Base-by-base conservation (phyloP, 1,139 yeast genomes). In the Nakaseomyces nivariensis region DNA sequence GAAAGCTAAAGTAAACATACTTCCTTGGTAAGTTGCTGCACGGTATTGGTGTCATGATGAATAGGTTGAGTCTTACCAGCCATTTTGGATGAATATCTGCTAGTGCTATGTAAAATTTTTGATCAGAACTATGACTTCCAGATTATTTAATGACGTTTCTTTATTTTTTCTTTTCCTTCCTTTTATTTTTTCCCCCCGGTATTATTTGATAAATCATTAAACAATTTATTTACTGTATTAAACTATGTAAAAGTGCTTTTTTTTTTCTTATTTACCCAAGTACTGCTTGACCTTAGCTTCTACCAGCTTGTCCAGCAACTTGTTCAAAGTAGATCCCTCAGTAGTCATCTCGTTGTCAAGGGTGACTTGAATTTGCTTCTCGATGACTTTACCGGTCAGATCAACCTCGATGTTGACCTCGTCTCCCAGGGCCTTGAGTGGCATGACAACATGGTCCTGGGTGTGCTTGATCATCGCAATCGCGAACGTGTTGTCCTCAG, bases 391-490 rank as follows among this genome's bases (percentile, higher is more conserved):
- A 25, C 97, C 98, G 47, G 94, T 85, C 49, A 90, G 73, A 67
- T 92, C 98, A 26, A 92, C 98, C 69, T 92, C 98, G 48, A 94
- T 81, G 61, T 92, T 94, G 44, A 92, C 95, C 25, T 66, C 58
- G 40, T 77, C 85, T 1, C 88, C 90, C 3, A 77, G 62, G 4
- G 67, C 54, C 63, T 88, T 90, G 52, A 64, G 58, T 8, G 96
- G 83, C 69, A 89, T 71, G 3, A 85, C 75, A 34, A 92, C 96
- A 66, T 82, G 82, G 17, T 73, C 77, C 68, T 92, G 98, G 0
- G 97, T 90, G 66, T 90, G 90, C 48, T 88, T 85, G 51, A 92
- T 86, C 82, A 92, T 81, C 84, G 90, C 87, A 51, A 92, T 88
- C 48, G 87, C 78, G 61, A 94, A 92, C 37, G 79, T 76, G 25